Evolutionary conservation across 306 rosid genomes (phyloP), one percentile per base, ranked within the genome.

Genomic region (Acacia acuminata): DNA sequence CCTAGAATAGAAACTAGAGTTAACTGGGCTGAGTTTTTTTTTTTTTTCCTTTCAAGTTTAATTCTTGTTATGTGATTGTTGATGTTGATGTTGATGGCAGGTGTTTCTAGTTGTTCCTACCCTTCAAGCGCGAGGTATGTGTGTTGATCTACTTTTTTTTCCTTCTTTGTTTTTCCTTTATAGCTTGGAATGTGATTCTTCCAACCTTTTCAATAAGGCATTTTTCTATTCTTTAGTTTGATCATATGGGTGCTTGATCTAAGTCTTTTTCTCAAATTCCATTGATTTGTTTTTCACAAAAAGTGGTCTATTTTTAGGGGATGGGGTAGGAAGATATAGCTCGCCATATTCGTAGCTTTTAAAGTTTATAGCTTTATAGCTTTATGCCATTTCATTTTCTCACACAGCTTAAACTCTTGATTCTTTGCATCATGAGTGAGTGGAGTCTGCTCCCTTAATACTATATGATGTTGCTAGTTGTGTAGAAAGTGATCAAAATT

Each of bases 51-150:
- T n/a, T 24, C 0, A 20, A 7, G 48, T 36, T 1, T 20, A 7
- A 56, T 5, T 5, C 15, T 44, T 30, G 14, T 25, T 14, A 38
- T 30, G 17, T 25, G 40, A 15, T 63, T n/a, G n/a, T n/a, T n/a
- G n/a, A n/a, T n/a, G n/a, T n/a, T n/a, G n/a, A n/a, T 48, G 2
- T 63, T 83, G 69, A 73, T 90, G 76, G n/a, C 91, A 95, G 99
- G 99, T 79, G 0, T 14, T 65, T 42, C 90, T 42, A 94, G 97
- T 51, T 95, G 99, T 82, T 30, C 0, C 32, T 95, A 38, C 88
- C 99, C 99, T 56, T 50, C 97, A 7, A 88, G 90, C 34, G 93
- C 90, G 84, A 95, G 99, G 99, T 93, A 85, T 78, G 83, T 6
- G 30, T 68, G 27, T 76, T 58, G 10, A 60, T 71, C 55, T 42